Evolutionary conservation across 139 green algal species (phyloP).

Genomic region (Chlorella sp.): DNA sequence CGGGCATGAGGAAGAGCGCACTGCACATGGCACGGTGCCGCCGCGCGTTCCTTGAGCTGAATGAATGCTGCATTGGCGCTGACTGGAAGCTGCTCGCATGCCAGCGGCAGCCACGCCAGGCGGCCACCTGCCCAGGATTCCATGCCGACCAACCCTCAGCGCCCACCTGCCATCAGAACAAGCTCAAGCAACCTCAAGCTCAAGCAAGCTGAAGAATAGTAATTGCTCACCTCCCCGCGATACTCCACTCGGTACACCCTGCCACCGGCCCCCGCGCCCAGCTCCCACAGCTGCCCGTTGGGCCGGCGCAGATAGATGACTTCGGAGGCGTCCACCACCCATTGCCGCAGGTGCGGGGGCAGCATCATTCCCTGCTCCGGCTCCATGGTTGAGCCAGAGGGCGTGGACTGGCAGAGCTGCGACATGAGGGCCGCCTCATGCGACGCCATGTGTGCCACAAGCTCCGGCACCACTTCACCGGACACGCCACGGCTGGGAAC

Average conservation of each 20-base stretch:
- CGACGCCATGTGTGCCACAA: background rate
- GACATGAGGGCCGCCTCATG: background rate
- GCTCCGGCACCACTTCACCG: background rate
- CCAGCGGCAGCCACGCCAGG: too few relatives aligned
- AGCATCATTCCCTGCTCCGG: background rate
- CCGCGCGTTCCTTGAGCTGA: too few relatives aligned
- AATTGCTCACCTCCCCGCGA: background rate
- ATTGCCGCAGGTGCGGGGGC: background rate
- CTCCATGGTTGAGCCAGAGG: background rate
- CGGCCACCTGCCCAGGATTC: too few relatives aligned
- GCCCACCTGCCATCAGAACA: too few relatives aligned
- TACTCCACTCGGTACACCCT: background rate
- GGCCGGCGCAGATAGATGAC: background rate
- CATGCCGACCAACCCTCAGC: too few relatives aligned
- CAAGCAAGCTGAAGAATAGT: too few relatives aligned
- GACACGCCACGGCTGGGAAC: too few relatives aligned
- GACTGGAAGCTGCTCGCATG: too few relatives aligned
- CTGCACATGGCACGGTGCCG: too few relatives aligned
- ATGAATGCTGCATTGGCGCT: too few relatives aligned
- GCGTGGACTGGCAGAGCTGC: background rate
- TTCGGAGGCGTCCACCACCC: background rate
- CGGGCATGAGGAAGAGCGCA: too few relatives aligned
- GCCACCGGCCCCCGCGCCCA: background rate
- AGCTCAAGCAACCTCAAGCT: too few relatives aligned
- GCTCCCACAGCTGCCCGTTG: background rate